phyloP scores from a whole-genome alignment of 2,329 filamentous ascomycete genomes.

The Alternaria conjuncta region DNA sequence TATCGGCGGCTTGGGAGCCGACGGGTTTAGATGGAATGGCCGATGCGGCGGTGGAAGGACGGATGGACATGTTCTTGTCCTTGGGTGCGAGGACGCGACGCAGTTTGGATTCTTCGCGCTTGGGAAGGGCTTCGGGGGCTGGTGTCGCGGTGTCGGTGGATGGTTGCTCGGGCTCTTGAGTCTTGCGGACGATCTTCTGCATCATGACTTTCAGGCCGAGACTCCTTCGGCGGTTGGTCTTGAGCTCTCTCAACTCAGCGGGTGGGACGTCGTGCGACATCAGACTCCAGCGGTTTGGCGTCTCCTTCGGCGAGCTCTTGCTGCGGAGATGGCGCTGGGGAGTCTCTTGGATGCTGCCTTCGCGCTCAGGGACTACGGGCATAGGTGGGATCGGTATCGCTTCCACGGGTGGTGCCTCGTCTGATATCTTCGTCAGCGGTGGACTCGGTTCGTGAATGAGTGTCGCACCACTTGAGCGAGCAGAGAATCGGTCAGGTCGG shows the following conservation, averaged over 20 bases:
- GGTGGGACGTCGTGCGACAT: slow-evolving; percentile 33
- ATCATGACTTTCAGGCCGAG: slow-evolving; percentile 36
- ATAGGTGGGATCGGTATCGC: slow-evolving; percentile 8
- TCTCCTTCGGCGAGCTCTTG: slow-evolving; percentile 11
- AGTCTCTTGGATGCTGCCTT: slow-evolving; percentile 26
- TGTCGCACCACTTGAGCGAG: slow-evolving; percentile 42
- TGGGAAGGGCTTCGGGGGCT: not conserved
- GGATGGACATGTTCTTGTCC: slow-evolving; percentile 1
- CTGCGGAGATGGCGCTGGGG: slow-evolving; percentile 21
- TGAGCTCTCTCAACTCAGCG: slow-evolving; percentile 24
- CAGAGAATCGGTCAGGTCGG: slow-evolving; percentile 24
- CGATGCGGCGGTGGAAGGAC: slow-evolving; percentile 7
- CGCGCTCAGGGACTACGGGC: slow-evolving; percentile 7
- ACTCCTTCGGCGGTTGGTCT: slow-evolving; percentile 23
- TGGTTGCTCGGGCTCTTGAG: slow-evolving; percentile 14
- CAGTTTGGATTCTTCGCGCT: not conserved
- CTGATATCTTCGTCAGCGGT: slow-evolving; percentile 18
- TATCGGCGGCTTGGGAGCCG: not conserved
- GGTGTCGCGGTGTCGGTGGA: not conserved
- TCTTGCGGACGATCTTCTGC: slow-evolving; percentile 36
- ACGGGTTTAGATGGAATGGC: not conserved
- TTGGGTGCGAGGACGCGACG: slow-evolving; percentile 7
- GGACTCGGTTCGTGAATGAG: slow-evolving; percentile 35
- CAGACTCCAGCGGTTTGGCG: slow-evolving; percentile 20
- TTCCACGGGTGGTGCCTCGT: slow-evolving; percentile 19